Conservation (phyloP, 371 early-diverging fungal genomes). For the Mucor plumbeus region DNA sequence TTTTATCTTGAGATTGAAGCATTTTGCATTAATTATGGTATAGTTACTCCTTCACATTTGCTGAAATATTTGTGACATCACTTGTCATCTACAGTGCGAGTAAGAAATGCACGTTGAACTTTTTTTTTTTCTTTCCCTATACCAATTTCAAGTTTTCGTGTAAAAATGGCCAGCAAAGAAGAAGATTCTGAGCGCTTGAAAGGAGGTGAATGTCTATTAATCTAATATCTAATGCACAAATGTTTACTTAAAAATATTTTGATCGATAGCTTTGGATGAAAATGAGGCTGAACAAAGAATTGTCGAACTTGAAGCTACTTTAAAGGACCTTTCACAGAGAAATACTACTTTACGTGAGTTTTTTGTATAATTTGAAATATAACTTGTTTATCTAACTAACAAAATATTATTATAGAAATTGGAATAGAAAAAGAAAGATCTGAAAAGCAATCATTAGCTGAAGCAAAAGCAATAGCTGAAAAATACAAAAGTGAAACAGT, state of each 20-base stretch:
- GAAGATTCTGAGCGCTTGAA: not conserved
- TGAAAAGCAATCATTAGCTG: conserved; percentile 5
- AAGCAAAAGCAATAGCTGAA: not conserved
- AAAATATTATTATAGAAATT: not conserved
- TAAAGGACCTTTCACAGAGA: not conserved
- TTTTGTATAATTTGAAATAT: not conserved
- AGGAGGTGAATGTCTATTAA: not conserved
- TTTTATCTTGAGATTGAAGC: too few species aligned
- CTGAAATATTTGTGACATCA: too few species aligned
- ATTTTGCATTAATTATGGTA: too few species aligned
- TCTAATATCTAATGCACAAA: not conserved
- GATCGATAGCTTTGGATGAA: not conserved
- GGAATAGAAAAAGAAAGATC: not conserved
- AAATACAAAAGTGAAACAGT: not conserved
- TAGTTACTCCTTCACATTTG: too few species aligned
- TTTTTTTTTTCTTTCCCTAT: not conserved
- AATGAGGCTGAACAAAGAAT: not conserved
- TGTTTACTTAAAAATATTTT: not conserved
- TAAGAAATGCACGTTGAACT: not conserved
- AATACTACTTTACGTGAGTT: not conserved
- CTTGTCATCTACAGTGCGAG: too few species aligned
- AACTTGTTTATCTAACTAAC: not conserved
- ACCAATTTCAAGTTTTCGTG: not conserved
- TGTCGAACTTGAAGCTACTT: not conserved
- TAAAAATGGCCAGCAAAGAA: conserved; percentile 2